Evolutionary conservation across 805 yeast species (phyloP).

Genomic region (Wickerhamomyces bisporus): DNA sequence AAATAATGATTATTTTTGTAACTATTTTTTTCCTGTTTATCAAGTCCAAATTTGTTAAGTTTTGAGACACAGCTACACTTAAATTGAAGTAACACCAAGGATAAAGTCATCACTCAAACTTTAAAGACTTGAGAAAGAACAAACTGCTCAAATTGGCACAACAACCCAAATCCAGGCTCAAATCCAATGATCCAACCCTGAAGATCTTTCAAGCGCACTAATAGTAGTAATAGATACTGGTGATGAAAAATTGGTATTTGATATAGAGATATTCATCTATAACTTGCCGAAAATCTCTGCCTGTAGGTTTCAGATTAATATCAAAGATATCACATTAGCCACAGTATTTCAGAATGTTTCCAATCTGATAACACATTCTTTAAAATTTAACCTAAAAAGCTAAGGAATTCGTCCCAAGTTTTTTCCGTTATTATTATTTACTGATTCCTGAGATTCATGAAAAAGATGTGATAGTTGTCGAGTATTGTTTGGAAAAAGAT

Average conservation of each 20-base stretch:
- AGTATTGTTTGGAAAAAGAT: neutral
- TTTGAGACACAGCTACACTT: too few species aligned
- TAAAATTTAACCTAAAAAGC: conserved; percentile 2
- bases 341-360: neutral
- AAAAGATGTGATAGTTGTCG: too few species aligned
- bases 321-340: conserved; percentile 6
- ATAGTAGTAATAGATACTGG: conserved; percentile 12
- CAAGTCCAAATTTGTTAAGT: neutral
- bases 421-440: too few species aligned
- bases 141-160: too few species aligned
- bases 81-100: too few species aligned
- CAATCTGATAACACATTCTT: conserved; percentile 6
- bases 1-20: neutral
- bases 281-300: conserved; percentile 6
- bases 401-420: neutral
- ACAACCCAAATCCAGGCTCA: too few species aligned
- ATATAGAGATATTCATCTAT: conserved; percentile 12
- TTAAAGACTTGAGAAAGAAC: too few species aligned
- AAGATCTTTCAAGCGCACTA: too few species aligned
- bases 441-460: too few species aligned
- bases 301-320: conserved; percentile 11
- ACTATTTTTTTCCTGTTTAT: too few species aligned
- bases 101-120: too few species aligned
- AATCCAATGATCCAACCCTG: too few species aligned
- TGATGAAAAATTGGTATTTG: conserved; percentile 5